A percentile compares a stretch with the other conserved stretches of the same genome.
Evolutionary conservation across 2,329 filamentous ascomycete species (phyloP).

Genomic region (Diplodia seriata): DNA sequence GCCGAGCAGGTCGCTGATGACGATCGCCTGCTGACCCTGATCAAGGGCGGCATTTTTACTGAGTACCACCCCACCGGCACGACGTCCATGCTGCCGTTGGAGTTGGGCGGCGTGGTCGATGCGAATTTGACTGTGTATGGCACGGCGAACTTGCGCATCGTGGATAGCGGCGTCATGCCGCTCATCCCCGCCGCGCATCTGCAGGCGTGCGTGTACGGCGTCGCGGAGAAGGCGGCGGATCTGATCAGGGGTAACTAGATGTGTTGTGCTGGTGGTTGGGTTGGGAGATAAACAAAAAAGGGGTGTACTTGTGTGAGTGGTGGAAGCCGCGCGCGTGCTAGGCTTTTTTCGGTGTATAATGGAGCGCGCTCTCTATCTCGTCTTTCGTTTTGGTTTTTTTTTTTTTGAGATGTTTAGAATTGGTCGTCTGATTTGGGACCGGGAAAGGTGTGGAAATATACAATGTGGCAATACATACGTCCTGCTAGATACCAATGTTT

Average conservation of each 20-base stretch:
- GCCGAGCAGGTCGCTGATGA: slow-evolving; percentile 39
- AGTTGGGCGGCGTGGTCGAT: slow-evolving; percentile 42
- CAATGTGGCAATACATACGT: neutral
- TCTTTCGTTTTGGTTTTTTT: neutral
- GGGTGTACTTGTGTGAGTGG: neutral
- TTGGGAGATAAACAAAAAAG: neutral
- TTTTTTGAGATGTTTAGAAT: neutral
- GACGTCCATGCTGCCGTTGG: slow-evolving; percentile 40
- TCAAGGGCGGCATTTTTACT: slow-evolving; percentile 38
- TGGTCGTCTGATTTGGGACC: neutral
- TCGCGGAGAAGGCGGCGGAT: slow-evolving; percentile 38
- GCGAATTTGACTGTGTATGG: slow-evolving; percentile 40
- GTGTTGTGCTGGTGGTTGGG: neutral
- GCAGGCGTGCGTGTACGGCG: slow-evolving; percentile 37
- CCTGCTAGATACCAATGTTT: neutral
- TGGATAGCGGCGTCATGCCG: slow-evolving; percentile 37
- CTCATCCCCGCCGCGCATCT: slow-evolving; percentile 34
- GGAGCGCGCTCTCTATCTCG: no score
- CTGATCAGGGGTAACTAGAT: slow-evolving; percentile 10
- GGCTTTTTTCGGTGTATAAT: neutral
- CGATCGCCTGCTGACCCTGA: slow-evolving; percentile 37
- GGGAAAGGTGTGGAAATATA: neutral
- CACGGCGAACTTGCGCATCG: slow-evolving; percentile 37
- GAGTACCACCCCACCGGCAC: slow-evolving; percentile 44
- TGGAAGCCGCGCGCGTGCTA: no score